Conservation (phyloP, 2,329 filamentous ascomycete genomes). For the Fusarium xyrophilum region DNA sequence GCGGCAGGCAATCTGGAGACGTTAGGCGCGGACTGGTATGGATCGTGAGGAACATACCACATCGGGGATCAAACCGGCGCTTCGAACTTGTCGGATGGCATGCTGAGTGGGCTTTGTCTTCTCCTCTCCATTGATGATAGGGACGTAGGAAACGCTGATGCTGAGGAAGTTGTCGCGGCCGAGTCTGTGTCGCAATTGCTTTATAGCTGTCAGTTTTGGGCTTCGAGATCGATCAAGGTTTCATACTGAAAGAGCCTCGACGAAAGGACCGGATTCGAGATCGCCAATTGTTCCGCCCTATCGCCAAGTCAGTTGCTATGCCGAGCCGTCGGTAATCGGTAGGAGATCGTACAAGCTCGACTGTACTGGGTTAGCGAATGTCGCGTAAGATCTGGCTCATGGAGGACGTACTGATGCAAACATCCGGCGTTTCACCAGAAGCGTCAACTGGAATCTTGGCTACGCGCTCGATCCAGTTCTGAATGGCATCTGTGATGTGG, state of each 20-base stretch:
- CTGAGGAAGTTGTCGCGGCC: constrained; percentile 84
- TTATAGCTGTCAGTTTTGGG: background rate
- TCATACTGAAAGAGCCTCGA: constrained; percentile 74
- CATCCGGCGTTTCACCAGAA: constrained; percentile 81
- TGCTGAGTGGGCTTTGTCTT: constrained; percentile 98
- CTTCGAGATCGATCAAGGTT: background rate
- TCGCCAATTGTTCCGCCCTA: constrained; percentile 73
- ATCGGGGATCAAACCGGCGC: constrained; percentile 76
- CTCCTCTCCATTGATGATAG: constrained; percentile 72
- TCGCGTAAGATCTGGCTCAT: background rate
- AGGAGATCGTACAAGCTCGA: constrained; percentile 18
- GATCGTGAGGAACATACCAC: constrained; percentile 56
- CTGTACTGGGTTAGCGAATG: constrained; percentile 8
- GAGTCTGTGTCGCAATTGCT: constrained; percentile 73
- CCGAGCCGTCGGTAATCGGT: background rate
- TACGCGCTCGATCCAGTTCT: constrained; percentile 87
- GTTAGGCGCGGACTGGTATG: background rate
- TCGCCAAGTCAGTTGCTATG: background rate
- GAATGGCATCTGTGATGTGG: constrained; percentile 86
- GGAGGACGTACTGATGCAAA: constrained; percentile 77
- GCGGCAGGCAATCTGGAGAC: constrained; percentile 81
- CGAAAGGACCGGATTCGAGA: constrained; percentile 86
- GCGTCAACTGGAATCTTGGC: constrained; percentile 87
- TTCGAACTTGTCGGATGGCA: constrained; percentile 83
- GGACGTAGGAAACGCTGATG: constrained; percentile 89